Base-by-base conservation (phyloP, 345 rosid species). In the Jatropha curcas region DNA sequence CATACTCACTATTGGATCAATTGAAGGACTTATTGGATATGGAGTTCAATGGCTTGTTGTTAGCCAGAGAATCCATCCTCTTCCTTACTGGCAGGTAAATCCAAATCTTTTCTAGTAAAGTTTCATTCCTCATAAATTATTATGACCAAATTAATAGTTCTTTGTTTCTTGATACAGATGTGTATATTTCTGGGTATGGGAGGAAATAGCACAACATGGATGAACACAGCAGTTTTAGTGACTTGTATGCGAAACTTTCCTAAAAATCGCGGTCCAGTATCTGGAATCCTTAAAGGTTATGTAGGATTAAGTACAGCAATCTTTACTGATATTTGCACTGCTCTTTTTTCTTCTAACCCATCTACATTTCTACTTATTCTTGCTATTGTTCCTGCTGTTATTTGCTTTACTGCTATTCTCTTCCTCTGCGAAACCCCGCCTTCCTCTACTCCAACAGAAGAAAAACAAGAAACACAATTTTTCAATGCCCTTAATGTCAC, bases 11-110 rank as follows among this genome's bases (percentile, higher is more conserved):
- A 79, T 87, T 24, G 92, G 92, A 2, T 67, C 82, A 6, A 16
- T 86, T 24, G 86, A 84, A 71, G 90, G 92, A 5, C 77, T 87
- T 37, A 5, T 87, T 5, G 92, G 92, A 11, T 89, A 87, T 71
- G 90, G 94, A 45, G 88, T 71, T 48, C 92, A 87, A 75, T 87
- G 94, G 94, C 94, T 89, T 20, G 89, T 89, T 12, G 89, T 86
- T 2, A 84, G 89, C 84, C 76, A 75, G 35, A 61, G 74, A 17
- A 83, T 89, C 19, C 64, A 43, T 22, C 88, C 92, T 65, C 82
- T 89, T 5, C 83, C 89, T 35, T 87, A 86, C 61, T 87, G 90
- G 88, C 89, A 84, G 90, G 92, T 87, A 11, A 6, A 45, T 45
- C 4, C 50, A 35, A 35, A 35, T 35, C 39, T 8, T 35, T 35